Base-by-base conservation (phyloP, 305 asterid genomes). In the Plantago coronopus region DNA sequence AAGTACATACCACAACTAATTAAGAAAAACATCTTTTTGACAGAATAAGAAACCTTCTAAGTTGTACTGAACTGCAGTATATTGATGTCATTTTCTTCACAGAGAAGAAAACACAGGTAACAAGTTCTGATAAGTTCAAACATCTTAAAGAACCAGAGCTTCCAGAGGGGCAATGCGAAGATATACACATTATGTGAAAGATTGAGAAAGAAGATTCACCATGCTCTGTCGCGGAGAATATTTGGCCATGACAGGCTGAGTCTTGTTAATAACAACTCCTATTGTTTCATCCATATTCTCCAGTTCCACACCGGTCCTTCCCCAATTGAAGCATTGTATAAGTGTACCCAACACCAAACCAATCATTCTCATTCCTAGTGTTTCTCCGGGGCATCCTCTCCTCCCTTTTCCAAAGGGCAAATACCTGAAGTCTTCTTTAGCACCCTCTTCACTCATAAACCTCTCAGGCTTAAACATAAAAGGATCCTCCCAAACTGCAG, bases 271-370 rank as follows among this genome's bases (percentile, higher is more conserved):
- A 53, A 25, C 40, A 25, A 53, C 16, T 37, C 72, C 67, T 0
- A 7, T 22, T 6, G 42, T 54, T 51, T 68, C 72, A 20, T 25
- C 51, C 72, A 68, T 49, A 46, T 68, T 57, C 2, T 38, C 67
- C 15, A 44, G n/a, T 14, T 54, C 67, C 18, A 7, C 57, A 29
- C 29, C 17, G 10, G 21, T 5, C 31, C 67, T 68, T 27, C 31
- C 50, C 72, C 72, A 68, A 17, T 68, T 49, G 16, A 68, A 68
- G 63, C 72, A 68, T 44, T 61, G 72, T 14, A 68, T 25, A 16
- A 61, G 57, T 10, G 72, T 5, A 1, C 54, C 67, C 57, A 61
- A 44, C 6, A 47, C 21, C 67, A 68, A 54, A 1, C 40, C 67
- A 21, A 68, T 31, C 51, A 31, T 45, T 16, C 70, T 17, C 42